Conservation (phyloP, 768 basidiomycete genomes). For the Coprinopsis sp. region DNA sequence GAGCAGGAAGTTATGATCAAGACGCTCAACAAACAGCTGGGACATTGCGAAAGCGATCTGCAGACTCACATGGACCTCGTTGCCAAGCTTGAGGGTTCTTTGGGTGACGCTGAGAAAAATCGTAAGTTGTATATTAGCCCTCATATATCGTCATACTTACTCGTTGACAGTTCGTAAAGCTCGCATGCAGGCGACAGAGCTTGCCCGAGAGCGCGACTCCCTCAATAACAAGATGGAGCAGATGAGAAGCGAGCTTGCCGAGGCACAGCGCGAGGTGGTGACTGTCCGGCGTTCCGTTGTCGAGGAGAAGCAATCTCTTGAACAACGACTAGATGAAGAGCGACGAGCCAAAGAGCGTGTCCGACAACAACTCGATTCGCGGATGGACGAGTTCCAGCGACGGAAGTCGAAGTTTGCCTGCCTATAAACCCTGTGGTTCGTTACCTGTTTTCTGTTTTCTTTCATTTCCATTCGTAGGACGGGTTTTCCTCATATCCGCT, state of each 20-base stretch:
- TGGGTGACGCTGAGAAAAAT: conserved; percentile 91
- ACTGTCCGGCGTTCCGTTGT: conserved; percentile 74
- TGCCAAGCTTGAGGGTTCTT: conserved; percentile 73
- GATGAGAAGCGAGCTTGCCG: conserved; percentile 68
- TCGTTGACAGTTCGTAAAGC: conserved; percentile 74
- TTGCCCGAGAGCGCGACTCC: conserved; percentile 81
- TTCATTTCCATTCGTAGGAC: conserved; percentile 9
- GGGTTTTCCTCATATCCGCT: conserved; percentile 34
- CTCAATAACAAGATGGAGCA: conserved; percentile 59
- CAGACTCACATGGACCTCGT: conserved; percentile 91
- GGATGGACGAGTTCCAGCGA: conserved; percentile 80
- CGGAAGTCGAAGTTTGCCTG: conserved; percentile 93
- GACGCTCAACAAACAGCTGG: conserved; percentile 88
- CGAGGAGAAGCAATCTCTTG: conserved; percentile 85
- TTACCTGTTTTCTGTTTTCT: not conserved
- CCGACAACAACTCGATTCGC: conserved; percentile 78
- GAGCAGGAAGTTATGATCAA: conserved; percentile 92
- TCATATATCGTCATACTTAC: conserved; percentile 6
- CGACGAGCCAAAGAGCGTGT: conserved; percentile 85
- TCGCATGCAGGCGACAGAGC: conserved; percentile 88
- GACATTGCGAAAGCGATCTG: conserved; percentile 89
- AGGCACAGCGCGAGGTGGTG: conserved; percentile 76
- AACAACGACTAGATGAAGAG: conserved; percentile 81
- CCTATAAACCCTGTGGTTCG: conserved; percentile 59
- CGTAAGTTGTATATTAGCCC: conserved; percentile 45